phyloP scores from a whole-genome alignment of 176 grass and related monocot species.

The Aegilops speltoides region DNA sequence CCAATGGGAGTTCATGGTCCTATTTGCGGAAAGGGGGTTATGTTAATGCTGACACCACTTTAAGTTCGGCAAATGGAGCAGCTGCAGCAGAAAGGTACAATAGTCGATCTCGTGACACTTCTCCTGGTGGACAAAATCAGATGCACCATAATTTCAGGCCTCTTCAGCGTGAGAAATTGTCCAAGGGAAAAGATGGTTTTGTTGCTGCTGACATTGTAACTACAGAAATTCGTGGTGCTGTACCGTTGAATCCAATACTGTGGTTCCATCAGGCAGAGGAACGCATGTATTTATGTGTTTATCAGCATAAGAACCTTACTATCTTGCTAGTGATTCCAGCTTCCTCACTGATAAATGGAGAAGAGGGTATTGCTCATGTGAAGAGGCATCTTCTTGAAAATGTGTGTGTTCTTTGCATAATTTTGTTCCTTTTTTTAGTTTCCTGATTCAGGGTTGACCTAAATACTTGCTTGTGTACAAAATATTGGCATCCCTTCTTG shows the following conservation, averaged over 20 bases:
- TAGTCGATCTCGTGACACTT: conserved; percentile 68
- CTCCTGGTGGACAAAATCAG: conserved; percentile 66
- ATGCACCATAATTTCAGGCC: conserved; percentile 63
- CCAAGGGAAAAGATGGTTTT: conserved; percentile 93
- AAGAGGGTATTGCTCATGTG: conserved; percentile 67
- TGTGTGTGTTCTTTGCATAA: conserved; percentile 45
- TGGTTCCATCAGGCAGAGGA: conserved; percentile 85
- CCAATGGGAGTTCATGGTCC: conserved; percentile 81
- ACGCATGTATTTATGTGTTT: conserved; percentile 77
- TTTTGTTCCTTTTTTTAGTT: conserved; percentile 3
- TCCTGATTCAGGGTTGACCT: background rate
- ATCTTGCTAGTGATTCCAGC: conserved; percentile 75
- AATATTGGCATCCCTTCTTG: background rate
- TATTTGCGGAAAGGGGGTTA: conserved; percentile 85
- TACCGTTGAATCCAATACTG: conserved; percentile 56
- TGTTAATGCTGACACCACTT: conserved; percentile 40
- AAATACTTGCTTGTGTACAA: conserved; percentile 14
- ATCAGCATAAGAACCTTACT: conserved; percentile 75
- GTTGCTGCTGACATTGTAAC: conserved; percentile 50
- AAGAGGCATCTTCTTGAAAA: conserved; percentile 89
- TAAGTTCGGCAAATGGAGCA: conserved; percentile 57
- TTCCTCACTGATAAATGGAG: conserved; percentile 71
- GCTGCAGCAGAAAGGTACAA: conserved; percentile 57
- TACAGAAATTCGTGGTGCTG: conserved; percentile 47
- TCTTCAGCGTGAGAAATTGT: conserved; percentile 77